phyloP scores from a whole-genome alignment of 192 early-diverging fungal genomes.

The Rhizophagus prolifer region DNA sequence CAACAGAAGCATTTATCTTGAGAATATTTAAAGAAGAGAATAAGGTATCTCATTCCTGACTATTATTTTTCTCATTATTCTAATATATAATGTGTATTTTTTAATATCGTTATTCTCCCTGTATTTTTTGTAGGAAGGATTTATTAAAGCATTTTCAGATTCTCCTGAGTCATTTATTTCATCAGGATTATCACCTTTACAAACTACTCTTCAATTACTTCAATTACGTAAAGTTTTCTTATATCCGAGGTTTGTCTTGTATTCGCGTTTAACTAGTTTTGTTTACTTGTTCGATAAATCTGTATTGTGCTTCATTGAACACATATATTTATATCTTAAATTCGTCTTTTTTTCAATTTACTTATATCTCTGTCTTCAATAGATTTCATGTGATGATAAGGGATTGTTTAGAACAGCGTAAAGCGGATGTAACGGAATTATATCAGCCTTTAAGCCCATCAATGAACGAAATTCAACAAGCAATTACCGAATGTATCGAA shows the following conservation, averaged over 20 bases:
- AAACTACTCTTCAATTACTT: conserved; percentile 80
- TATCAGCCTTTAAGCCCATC: conserved; percentile 72
- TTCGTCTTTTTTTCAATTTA: neutral
- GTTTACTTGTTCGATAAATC: too few species aligned
- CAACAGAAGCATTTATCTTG: conserved; percentile 89
- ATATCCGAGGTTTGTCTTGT: conserved; percentile 74
- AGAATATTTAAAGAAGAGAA: conserved; percentile 79
- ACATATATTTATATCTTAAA: neutral
- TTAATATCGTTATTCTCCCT: neutral
- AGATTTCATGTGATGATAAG: conserved; percentile 70
- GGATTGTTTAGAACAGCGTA: conserved; percentile 50
- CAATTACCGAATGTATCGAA: conserved; percentile 62
- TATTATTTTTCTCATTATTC: neutral
- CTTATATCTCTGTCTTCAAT: neutral
- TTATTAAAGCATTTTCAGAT: conserved; percentile 95
- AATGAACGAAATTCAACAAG: conserved; percentile 83
- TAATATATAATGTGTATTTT: neutral
- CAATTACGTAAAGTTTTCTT: conserved; percentile 79
- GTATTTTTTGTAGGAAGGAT: conserved; percentile 51
- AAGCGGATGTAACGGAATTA: conserved; percentile 71
- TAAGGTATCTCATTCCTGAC: conserved; percentile 41
- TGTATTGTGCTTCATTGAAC: too few species aligned
- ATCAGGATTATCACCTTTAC: conserved; percentile 80
- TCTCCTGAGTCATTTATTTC: conserved; percentile 74
- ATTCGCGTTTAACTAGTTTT: conserved; percentile 5